Conservation (phyloP, 2,329 filamentous ascomycete genomes). For the Epichloe typhina region DNA sequence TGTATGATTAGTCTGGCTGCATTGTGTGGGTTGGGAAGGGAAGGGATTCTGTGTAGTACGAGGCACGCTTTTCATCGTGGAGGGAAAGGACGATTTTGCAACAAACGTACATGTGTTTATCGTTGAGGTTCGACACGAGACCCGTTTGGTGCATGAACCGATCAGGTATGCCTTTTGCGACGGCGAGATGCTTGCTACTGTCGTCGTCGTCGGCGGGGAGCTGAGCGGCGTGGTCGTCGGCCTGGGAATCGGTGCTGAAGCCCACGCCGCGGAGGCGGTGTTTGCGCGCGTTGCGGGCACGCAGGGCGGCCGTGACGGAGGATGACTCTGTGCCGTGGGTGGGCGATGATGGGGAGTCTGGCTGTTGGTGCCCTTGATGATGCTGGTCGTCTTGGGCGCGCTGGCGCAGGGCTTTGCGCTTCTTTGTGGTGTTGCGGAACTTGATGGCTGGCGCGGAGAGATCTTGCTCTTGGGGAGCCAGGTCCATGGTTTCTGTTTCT, state of each 20-base stretch:
- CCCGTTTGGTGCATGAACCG: slow-evolving; percentile 65
- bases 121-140: slow-evolving; percentile 47
- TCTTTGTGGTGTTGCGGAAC: slow-evolving; percentile 43
- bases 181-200: slow-evolving; percentile 17
- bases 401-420: slow-evolving; percentile 46
- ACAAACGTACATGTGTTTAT: slow-evolving; percentile 63
- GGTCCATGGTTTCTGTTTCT: slow-evolving; percentile 8
- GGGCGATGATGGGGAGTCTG: neutral
- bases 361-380: neutral
- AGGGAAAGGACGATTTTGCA: neutral
- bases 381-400: slow-evolving; percentile 23
- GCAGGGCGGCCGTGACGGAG: slow-evolving; percentile 35
- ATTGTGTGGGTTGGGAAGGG: neutral
- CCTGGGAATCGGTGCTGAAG: slow-evolving; percentile 29
- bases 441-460: slow-evolving; percentile 22
- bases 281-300: slow-evolving; percentile 38
- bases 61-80: neutral
- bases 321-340: slow-evolving; percentile 15
- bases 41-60: neutral
- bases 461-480: slow-evolving; percentile 13
- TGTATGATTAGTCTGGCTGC: slow-evolving; percentile 47
- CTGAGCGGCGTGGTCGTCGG: slow-evolving; percentile 11
- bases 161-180: slow-evolving; percentile 18
- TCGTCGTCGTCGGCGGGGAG: slow-evolving; percentile 24
- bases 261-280: slow-evolving; percentile 40